Evolutionary conservation across 2,329 filamentous ascomycete species (phyloP).

Genomic region (Diaporthe sp.): DNA sequence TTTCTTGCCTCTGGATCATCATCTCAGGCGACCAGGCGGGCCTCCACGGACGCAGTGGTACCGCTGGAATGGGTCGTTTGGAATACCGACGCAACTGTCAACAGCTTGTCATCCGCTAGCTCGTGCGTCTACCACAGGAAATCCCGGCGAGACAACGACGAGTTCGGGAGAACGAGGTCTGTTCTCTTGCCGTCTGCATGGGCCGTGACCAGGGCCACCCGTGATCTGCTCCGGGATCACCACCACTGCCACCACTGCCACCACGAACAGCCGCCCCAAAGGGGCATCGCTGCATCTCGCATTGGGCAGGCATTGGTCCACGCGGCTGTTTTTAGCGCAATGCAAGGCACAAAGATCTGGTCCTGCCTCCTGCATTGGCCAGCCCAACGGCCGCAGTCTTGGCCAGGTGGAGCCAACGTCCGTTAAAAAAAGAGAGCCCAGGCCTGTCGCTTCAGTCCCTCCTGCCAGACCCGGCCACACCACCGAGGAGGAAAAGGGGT

Average conservation of each 20-base stretch:
- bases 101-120: conserved; percentile 14
- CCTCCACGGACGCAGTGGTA: not conserved
- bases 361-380: conserved; percentile 20
- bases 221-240: conserved; percentile 25
- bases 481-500: not conserved
- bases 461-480: not conserved
- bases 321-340: conserved; percentile 27
- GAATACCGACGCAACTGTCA: not conserved
- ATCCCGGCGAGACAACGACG: conserved; percentile 11
- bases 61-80: conserved; percentile 6
- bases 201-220: conserved; percentile 15
- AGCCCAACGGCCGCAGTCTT: conserved; percentile 11
- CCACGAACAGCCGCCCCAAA: conserved; percentile 12
- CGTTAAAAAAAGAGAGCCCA: not conserved
- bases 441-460: no score
- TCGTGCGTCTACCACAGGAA: not conserved
- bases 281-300: not conserved
- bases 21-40: not conserved
- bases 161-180: conserved; percentile 28
- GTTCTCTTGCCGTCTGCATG: conserved; percentile 17
- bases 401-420: conserved; percentile 4
- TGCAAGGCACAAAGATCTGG: conserved; percentile 18
- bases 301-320: not conserved
- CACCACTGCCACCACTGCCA: conserved; percentile 16
- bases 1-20: not conserved